phyloP scores from a whole-genome alignment of 305 asterid genomes.

The Ajuga reptans region DNA sequence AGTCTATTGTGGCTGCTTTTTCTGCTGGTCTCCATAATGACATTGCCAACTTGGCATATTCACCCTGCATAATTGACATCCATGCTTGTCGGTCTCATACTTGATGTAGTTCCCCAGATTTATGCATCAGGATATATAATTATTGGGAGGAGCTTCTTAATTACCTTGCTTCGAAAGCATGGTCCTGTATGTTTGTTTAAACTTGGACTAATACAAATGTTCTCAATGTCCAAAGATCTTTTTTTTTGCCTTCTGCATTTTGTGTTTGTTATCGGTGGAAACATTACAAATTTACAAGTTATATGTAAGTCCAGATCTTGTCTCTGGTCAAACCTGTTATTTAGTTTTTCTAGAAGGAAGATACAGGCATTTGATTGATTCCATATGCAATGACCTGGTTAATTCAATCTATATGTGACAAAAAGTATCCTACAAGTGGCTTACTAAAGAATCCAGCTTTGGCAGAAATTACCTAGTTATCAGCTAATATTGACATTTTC shows the following conservation, averaged over 20 bases:
- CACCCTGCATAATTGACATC: neutral
- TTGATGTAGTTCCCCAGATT: neutral
- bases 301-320: neutral
- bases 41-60: slow-evolving; percentile 10
- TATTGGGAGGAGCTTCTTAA: neutral
- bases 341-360: slow-evolving; percentile 7
- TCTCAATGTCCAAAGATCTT: too few species aligned
- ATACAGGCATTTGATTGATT: slow-evolving; percentile 1
- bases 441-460: slow-evolving; percentile 5
- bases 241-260: neutral
- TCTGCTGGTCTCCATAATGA: slow-evolving; percentile 11
- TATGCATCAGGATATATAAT: neutral
- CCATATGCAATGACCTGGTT: neutral
- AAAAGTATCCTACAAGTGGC: slow-evolving; percentile 4
- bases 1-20: neutral
- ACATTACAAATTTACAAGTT: neutral
- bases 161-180: neutral
- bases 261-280: neutral
- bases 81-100: too few species aligned
- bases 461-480: slow-evolving; percentile 9
- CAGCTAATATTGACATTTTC: neutral
- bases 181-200: slow-evolving; percentile 8
- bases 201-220: neutral
- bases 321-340: neutral
- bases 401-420: neutral